Base-by-base conservation (phyloP, 2,329 filamentous ascomycete species). In the Tolypocladium nubicola region DNA sequence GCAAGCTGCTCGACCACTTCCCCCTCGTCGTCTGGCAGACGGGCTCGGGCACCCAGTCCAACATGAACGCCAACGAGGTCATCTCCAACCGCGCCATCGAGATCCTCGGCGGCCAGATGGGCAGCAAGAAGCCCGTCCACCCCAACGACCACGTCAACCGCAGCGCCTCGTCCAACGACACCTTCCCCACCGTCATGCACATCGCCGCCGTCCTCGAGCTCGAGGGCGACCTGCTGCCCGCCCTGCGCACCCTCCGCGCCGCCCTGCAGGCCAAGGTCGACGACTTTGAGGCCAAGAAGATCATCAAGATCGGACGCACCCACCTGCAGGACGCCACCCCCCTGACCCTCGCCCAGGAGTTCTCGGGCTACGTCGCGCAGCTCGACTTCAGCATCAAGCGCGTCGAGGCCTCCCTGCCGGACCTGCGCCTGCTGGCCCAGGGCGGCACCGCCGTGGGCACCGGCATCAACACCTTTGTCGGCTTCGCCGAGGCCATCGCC, bases 51-150 rank as follows among this genome's bases (percentile, higher is more conserved):
- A 97, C 94, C 37, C 94, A 97, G 81, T 97, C 92, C 74, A 97
- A 96, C 85, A 97, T 97, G 94, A 99, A 99, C 79, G 92, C 93
- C 72, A 99, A 99, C 80, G 94, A 99, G 75, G 94, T 99, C 75
- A 97, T 99, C 75, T 97, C 93, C 63, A 99, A 97, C 84, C 90
- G 94, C 64, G 94, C 94, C 63, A 97, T 97, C 75, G 93, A 97
- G 80, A 96, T 97, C 62, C 83, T 97, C 56, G 94, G 94, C 66
- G 94, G 94, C 67, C 82, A 82, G 64, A 96, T 91, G 89, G 94
- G 94, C 66, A 87, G 80, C 83, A 97, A 97, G 87, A 96, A 95
- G 81, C 94, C 94, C 35, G 94, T 99, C 63, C 94, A 99, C 79
- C 94, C 94, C 69, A 99, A 97, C 77, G 94, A 99, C 79, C 94